These are phyloP conservation scores for Xylaria longipes DNA, from an alignment of 495 filamentous ascomycete species.

Conservation along the genomic window DNA sequence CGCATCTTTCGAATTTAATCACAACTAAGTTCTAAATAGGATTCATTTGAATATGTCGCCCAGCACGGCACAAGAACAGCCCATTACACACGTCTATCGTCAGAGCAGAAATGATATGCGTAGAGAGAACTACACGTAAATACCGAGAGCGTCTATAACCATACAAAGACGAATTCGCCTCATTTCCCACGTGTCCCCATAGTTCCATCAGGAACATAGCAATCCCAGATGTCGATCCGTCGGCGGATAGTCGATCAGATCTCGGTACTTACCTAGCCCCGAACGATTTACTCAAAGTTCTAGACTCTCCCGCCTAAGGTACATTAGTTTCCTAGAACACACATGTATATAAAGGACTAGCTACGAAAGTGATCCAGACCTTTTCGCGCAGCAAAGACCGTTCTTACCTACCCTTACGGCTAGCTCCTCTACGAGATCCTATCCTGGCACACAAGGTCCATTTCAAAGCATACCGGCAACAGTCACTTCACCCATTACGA, in stretches of 20 bases:
- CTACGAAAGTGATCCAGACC: neutral
- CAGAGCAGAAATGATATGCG: too few species aligned
- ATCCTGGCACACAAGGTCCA: neutral
- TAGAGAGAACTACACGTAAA: neutral
- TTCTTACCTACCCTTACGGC: neutral
- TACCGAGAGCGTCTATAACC: neutral
- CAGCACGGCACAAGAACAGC: neutral
- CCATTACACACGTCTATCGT: neutral
- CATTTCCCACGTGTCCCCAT: neutral
- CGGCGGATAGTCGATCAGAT: neutral
- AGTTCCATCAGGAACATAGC: neutral
- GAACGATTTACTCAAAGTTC: neutral
- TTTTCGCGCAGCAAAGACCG: neutral
- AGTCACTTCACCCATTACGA: neutral
- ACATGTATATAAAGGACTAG: neutral
- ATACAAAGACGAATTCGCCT: neutral
- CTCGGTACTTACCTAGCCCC: neutral
- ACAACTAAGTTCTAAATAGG: neutral
- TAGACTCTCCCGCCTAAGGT: neutral
- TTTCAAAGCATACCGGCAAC: neutral
- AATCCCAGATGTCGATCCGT: neutral
- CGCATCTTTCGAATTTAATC: neutral
- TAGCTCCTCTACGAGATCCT: neutral
- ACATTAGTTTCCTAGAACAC: neutral
- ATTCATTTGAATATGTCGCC: neutral